Evolutionary conservation across 129 eudicot species (phyloP).

Genomic region (Centrapalus pauciflorus): DNA sequence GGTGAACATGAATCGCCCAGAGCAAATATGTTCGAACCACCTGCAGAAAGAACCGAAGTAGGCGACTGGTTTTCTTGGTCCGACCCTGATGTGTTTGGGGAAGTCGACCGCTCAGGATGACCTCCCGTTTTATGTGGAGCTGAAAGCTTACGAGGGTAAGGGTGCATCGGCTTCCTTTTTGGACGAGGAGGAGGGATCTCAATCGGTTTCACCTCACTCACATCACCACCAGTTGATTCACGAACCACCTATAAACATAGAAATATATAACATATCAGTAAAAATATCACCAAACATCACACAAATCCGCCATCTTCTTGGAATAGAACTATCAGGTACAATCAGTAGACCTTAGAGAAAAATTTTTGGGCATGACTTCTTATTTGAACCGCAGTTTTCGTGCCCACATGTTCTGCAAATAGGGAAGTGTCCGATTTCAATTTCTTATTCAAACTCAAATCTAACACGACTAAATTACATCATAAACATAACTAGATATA

Average conservation of each 20-base stretch:
- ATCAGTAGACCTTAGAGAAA: constrained; percentile 57
- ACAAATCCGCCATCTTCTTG: not conserved
- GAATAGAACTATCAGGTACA: not conserved
- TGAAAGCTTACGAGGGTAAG: constrained; percentile 80
- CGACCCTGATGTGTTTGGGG: constrained; percentile 29
- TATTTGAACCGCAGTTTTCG: constrained; percentile 95
- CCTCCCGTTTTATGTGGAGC: constrained; percentile 29
- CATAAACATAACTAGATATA: constrained; percentile 10
- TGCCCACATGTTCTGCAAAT: constrained; percentile 84
- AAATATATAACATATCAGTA: not conserved
- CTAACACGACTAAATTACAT: not conserved
- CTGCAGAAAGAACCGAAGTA: constrained; percentile 66
- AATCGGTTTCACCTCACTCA: constrained; percentile 46
- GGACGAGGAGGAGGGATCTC: constrained; percentile 99
- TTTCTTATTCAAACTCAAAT: not conserved
- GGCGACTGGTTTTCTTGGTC: constrained; percentile 79
- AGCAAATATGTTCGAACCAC: constrained; percentile 47
- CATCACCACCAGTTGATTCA: constrained; percentile 54
- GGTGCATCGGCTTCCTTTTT: constrained; percentile 87
- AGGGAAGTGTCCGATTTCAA: not conserved
- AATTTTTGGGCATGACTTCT: constrained; percentile 98
- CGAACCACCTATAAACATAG: constrained; percentile 52
- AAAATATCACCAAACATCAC: not conserved
- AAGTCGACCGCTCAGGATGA: constrained; percentile 28
- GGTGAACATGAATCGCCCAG: constrained; percentile 43